Conservation (phyloP, 176 grass and related monocot genomes). For the Oryza glaberrima region DNA sequence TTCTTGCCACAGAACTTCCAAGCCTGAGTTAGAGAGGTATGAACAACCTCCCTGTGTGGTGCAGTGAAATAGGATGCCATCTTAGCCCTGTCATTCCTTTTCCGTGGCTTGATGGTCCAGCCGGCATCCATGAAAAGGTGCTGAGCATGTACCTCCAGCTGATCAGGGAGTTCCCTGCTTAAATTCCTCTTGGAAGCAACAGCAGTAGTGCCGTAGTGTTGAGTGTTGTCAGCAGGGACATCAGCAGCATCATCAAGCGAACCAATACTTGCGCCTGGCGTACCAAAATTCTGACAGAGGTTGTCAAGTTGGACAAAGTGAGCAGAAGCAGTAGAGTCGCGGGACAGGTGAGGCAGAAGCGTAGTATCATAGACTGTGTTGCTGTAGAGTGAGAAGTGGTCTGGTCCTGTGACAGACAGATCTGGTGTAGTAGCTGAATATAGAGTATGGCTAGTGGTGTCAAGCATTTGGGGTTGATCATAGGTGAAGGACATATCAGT, state of each 20-base stretch:
- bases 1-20: conserved; percentile 90
- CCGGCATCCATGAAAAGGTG: conserved; percentile 83
- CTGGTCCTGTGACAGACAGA: conserved; percentile 8
- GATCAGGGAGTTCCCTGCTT: conserved; percentile 89
- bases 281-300: conserved; percentile 29
- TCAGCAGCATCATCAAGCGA: conserved; percentile 44
- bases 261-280: conserved; percentile 22
- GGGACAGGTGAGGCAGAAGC: conserved; percentile 37
- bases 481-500: background rate
- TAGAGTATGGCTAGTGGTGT: background rate
- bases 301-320: conserved; percentile 35
- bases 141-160: conserved; percentile 69
- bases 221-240: conserved; percentile 42
- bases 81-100: conserved; percentile 89
- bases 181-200: conserved; percentile 47
- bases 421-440: background rate
- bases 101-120: conserved; percentile 91
- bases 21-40: conserved; percentile 84
- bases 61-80: conserved; percentile 84
- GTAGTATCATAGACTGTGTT: conserved; percentile 21
- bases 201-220: conserved; percentile 37
- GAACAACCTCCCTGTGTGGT: conserved; percentile 64
- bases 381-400: background rate
- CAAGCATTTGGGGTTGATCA: conserved; percentile 30
- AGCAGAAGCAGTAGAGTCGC: conserved; percentile 37